A percentile compares a stretch with the other conserved stretches of the same genome.
Evolutionary conservation across 169 alveolate species (phyloP).

Genomic region (Plasmodium gonderi): DNA sequence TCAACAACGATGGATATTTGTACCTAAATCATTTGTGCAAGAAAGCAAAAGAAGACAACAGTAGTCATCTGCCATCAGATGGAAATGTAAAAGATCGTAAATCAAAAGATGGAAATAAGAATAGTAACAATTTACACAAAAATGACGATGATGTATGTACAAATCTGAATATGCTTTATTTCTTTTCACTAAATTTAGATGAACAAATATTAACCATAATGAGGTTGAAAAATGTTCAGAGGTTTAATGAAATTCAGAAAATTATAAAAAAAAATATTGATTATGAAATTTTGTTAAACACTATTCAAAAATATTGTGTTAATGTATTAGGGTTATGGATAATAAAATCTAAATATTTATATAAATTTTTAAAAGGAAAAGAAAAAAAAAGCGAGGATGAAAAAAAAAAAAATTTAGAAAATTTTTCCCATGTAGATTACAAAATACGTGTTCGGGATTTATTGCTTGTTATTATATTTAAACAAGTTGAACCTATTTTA

Average conservation of each 20-base stretch:
- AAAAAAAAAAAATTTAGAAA: conserved; percentile 9
- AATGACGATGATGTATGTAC: conserved; percentile 24
- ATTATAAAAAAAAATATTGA: conserved; percentile 42
- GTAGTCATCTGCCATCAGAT: background rate
- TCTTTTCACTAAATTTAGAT: conserved; percentile 61
- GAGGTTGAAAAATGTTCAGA: conserved; percentile 70
- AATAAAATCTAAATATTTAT: conserved; percentile 71
- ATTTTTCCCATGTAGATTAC: conserved; percentile 62
- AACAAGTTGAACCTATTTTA: conserved; percentile 65
- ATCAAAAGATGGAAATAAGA: background rate
- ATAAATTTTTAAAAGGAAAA: conserved; percentile 72
- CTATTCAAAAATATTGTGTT: conserved; percentile 58
- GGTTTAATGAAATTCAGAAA: conserved; percentile 39
- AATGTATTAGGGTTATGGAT: conserved; percentile 67
- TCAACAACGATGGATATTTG: conserved; percentile 48
- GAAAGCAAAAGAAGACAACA: conserved; percentile 12
- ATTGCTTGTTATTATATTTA: conserved; percentile 39
- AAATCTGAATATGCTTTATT: conserved; percentile 54
- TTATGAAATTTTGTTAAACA: conserved; percentile 3
- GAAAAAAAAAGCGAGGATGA: conserved; percentile 22
- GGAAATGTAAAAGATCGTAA: conserved; percentile 1
- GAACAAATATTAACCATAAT: conserved; percentile 61
- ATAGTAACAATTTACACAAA: background rate
- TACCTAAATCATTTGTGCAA: conserved; percentile 48
- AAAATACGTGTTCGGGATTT: conserved; percentile 69